Evolutionary conservation across 2,329 filamentous ascomycete genomes (phyloP).

Genomic region (Scleromitrula shiraiana): DNA sequence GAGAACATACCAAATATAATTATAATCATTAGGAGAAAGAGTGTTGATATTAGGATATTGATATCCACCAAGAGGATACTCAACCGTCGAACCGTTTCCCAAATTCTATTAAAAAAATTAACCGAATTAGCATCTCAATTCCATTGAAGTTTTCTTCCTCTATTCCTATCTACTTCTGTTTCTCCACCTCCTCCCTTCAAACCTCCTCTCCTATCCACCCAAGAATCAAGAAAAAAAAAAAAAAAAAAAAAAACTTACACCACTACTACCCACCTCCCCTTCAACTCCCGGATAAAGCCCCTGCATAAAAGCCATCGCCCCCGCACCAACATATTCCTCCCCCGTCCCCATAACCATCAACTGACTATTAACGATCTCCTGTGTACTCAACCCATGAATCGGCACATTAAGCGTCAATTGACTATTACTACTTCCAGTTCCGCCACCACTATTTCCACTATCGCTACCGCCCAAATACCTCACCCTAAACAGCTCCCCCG

Average conservation of each 20-base stretch:
- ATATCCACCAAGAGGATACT: slow-evolving; percentile 67
- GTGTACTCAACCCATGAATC: neutral
- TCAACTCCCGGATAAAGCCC: slow-evolving; percentile 66
- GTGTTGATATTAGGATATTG: slow-evolving; percentile 53
- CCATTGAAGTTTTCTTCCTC: neutral
- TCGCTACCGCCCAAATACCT: too few species aligned
- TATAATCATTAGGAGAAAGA: neutral
- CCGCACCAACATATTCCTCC: slow-evolving; percentile 48
- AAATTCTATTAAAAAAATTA: slow-evolving; percentile 48
- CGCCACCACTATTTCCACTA: too few species aligned
- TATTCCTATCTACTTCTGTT: too few species aligned
- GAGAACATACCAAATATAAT: slow-evolving; percentile 2
- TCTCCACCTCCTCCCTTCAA: too few species aligned
- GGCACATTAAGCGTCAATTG: too few species aligned
- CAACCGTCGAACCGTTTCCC: slow-evolving; percentile 49
- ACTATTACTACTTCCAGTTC: too few species aligned
- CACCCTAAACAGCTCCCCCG: too few species aligned
- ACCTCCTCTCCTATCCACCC: too few species aligned
- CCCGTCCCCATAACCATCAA: slow-evolving; percentile 36
- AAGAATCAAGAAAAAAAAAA: neutral
- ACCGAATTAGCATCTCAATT: too few species aligned
- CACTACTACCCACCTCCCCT: neutral
- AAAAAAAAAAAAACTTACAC: neutral
- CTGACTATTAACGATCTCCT: slow-evolving; percentile 4
- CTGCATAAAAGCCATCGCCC: slow-evolving; percentile 72